Base-by-base conservation (phyloP, 192 early-diverging fungal species). In the Endogone sp. region DNA sequence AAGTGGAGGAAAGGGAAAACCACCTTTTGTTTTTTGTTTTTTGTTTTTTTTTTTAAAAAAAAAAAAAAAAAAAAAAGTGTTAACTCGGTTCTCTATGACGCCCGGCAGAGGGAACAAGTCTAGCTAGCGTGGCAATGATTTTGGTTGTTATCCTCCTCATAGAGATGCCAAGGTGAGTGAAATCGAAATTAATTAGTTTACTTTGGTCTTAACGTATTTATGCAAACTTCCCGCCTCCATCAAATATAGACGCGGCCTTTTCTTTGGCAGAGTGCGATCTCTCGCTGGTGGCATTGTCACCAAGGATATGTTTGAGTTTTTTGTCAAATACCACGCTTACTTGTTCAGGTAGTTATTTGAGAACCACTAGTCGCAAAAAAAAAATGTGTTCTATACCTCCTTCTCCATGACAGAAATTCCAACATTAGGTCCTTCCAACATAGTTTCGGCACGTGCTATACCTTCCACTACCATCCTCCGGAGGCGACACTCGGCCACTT, bases 401-500 rank as follows among this genome's bases (percentile, higher is more conserved):
- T n/a, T 49, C 16, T 49, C 16, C 37, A 49, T 16, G 37, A 49
- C 1, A 0, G 6, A 0, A 49, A 49, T 16, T 13, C 37, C 37
- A n/a, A n/a, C n/a, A n/a, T n/a, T n/a, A n/a, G n/a, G n/a, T n/a
- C n/a, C n/a, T n/a, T n/a, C n/a, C n/a, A n/a, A n/a, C n/a, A n/a
- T 16, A 49, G 37, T 16, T 49, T 49, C 37, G 37, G 37, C 37
- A 49, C 1, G 6, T 49, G 37, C 10, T 67, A 66, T 32, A 71
- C 70, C 31, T 76, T 76, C n/a, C 74, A 76, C 54, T 76, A 76
- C 31, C 74, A 76, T 29, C 74, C 74, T 29, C 65, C 64, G 66
- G 74, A 76, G 57, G 69, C 65, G 13, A 76, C 74, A 21, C 26
- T 76, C 21, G 70, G 65, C 6, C 74, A 76, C 55, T 67, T 63